Evolutionary conservation across 1,139 yeast species (phyloP), one percentile per base, ranked within the genome.

Genomic region (Scheffersomyces stambukii): DNA sequence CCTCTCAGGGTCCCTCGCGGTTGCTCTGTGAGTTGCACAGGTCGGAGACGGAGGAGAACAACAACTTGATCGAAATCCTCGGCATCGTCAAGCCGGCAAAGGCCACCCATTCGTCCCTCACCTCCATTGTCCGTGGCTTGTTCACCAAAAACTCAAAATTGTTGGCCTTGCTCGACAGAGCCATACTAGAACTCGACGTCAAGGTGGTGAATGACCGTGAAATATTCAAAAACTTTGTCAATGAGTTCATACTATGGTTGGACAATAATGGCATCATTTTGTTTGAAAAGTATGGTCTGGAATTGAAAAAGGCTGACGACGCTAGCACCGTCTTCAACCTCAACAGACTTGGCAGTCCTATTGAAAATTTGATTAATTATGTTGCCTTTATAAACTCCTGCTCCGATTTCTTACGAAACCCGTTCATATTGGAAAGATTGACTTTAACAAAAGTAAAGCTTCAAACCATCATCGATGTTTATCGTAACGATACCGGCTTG

Each of bases 241-340:
- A 61, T 40, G 64, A 61, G 4, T 64, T 64, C 36, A 52, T 67
- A 25, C 34, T 60, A 27, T 66, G 70, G 70, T 41, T 60, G 16
- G 66, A 62, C 31, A 52, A 48, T 27, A 64, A 50, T 23, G 57
- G 54, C 10, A 27, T 61, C 10, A 37, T 52, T 4, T 46, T 67
- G 17, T 60, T 64, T 33, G 54, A 54, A 13, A 63, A 63, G 37
- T 64, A 58, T 38, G 40, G 36, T 16, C 16, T 23, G 2, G 37
- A 49, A 21, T 34, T 50, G 28, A 33, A 35, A 20, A 25, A 13
- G 13, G 16, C 23, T 4, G 30, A 35, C 16, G 42, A 53, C 24
- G 33, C 43, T 37, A 35, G 40, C 13, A 32, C 43, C 23, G n/a
- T n/a, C n/a, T n/a, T n/a, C n/a, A n/a, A n/a, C n/a, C n/a, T n/a